Conservation (phyloP, 2,329 filamentous ascomycete species). For the Cladosporium austrohemisphaericum region DNA sequence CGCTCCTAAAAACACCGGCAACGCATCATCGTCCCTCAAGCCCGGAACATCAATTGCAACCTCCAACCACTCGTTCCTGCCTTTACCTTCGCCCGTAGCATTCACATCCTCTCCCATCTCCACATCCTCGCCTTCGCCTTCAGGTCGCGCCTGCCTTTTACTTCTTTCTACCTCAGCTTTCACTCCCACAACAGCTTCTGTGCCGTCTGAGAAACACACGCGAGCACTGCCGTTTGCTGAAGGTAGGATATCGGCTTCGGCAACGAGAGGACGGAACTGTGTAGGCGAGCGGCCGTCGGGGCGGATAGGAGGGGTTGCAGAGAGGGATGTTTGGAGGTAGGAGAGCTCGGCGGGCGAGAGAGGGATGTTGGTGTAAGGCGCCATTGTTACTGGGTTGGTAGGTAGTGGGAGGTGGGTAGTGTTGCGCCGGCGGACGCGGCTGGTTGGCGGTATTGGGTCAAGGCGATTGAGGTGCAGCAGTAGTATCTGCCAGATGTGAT, state of each 20-base stretch:
- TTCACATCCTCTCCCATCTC: conserved; percentile 38
- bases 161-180: conserved; percentile 92
- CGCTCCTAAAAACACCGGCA: conserved; percentile 79
- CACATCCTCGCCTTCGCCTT: conserved; percentile 37
- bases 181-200: conserved; percentile 90
- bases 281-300: conserved; percentile 78
- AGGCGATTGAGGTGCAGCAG: neutral
- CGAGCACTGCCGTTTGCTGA: conserved; percentile 88
- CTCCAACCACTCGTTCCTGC: conserved; percentile 75
- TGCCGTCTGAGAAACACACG: conserved; percentile 91
- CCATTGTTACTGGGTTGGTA: conserved; percentile 47
- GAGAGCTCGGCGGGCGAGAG: conserved; percentile 95
- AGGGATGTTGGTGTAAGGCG: conserved; percentile 58
- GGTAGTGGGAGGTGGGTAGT: neutral
- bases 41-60: conserved; percentile 89
- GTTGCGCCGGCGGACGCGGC: neutral
- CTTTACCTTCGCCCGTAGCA: conserved; percentile 32
- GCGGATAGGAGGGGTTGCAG: conserved; percentile 76
- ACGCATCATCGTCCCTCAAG: conserved; percentile 81
- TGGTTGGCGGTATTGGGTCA: neutral
- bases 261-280: conserved; percentile 85
- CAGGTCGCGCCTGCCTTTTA: conserved; percentile 18
- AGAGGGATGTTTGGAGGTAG: conserved; percentile 86
- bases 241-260: conserved; percentile 86
- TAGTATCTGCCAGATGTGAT: no score